A percentile compares a stretch with the other conserved stretches of the same genome.
Conservation (phyloP, 352 stramenopile species). For the Phytophthora parvispora region DNA sequence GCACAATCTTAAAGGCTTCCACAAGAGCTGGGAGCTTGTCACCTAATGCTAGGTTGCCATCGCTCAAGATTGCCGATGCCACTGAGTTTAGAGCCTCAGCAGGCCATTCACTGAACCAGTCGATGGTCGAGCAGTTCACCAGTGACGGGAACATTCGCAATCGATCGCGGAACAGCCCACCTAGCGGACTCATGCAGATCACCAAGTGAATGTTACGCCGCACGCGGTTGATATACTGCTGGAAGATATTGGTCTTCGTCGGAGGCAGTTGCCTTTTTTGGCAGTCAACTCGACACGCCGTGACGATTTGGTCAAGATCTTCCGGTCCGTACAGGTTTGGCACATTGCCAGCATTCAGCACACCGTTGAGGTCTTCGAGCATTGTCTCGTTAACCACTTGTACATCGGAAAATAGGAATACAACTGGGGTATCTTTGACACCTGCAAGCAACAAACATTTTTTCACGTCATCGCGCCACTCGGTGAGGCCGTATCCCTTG, state of each 20-base stretch:
- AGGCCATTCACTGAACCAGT: constrained; percentile 93
- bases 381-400: constrained; percentile 97
- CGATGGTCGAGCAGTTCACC: constrained; percentile 90
- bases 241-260: constrained; percentile 96
- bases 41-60: constrained; percentile 79
- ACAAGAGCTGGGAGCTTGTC: constrained; percentile 66
- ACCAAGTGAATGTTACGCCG: constrained; percentile 94
- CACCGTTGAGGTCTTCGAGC: constrained; percentile 96
- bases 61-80: constrained; percentile 86
- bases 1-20: constrained; percentile 87
- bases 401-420: constrained; percentile 96
- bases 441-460: constrained; percentile 91
- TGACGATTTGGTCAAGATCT: constrained; percentile 95
- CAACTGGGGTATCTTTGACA: constrained; percentile 92
- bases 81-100: constrained; percentile 88
- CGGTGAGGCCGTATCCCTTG: constrained; percentile 93
- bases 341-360: constrained; percentile 97
- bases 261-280: constrained; percentile 91
- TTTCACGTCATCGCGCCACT: constrained; percentile 96
- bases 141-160: constrained; percentile 92
- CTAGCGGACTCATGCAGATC: constrained; percentile 90
- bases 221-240: constrained; percentile 95
- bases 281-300: constrained; percentile 92
- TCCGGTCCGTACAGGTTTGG: constrained; percentile 95
- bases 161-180: constrained; percentile 81